phyloP scores from a whole-genome alignment of 2,329 filamentous ascomycete genomes.

The Alternaria sp. region DNA sequence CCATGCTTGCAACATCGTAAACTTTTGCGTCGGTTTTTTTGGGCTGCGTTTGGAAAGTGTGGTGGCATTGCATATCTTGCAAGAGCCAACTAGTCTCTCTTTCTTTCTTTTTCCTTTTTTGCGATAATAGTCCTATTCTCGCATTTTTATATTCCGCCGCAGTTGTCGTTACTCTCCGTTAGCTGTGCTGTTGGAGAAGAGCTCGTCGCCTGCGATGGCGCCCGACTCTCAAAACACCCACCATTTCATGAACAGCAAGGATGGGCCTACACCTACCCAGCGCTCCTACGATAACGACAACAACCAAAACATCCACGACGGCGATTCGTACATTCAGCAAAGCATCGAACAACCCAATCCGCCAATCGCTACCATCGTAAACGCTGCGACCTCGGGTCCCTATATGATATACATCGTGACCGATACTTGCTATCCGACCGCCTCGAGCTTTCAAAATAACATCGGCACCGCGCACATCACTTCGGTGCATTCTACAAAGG shows the following conservation, averaged over 20 bases:
- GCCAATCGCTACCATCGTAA: conserved; percentile 6
- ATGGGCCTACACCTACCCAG: conserved; percentile 19
- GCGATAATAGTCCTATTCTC: not conserved
- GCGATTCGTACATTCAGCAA: conserved; percentile 17
- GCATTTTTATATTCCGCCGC: not conserved
- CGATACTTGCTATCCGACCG: conserved; percentile 31
- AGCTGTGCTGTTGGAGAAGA: not conserved
- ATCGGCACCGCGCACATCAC: conserved; percentile 30
- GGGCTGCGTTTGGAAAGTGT: not conserved
- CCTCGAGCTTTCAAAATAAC: conserved; percentile 25
- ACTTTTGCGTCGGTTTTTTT: conserved; percentile 4
- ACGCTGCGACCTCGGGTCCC: conserved; percentile 6
- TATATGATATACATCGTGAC: conserved; percentile 33
- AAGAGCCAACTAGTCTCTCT: not conserved
- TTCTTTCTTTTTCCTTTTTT: not conserved
- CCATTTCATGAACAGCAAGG: conserved; percentile 1
- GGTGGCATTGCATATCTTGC: not conserved
- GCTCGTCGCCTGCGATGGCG: conserved; percentile 7
- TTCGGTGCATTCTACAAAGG: conserved; percentile 30
- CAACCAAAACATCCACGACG: conserved; percentile 2
- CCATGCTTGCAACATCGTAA: conserved; percentile 15
- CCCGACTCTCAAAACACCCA: conserved; percentile 3
- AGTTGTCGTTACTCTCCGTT: not conserved
- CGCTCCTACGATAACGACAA: conserved; percentile 3
- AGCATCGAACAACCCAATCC: conserved; percentile 13